Evolutionary conservation across 192 early-diverging fungal genomes (phyloP).

Genomic region (Coemansia furcata): DNA sequence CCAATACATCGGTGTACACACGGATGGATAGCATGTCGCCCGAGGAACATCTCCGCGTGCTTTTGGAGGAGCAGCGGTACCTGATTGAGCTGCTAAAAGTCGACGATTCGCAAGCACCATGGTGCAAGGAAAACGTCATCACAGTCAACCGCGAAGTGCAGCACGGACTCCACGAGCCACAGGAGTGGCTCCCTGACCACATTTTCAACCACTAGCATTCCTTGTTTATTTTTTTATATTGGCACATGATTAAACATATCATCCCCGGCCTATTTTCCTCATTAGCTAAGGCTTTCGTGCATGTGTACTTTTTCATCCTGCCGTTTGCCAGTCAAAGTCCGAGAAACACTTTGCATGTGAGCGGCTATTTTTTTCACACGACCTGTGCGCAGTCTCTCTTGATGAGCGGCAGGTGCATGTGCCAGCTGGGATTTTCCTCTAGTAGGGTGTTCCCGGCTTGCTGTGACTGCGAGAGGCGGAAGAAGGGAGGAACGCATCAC

Average conservation of each 20-base stretch:
- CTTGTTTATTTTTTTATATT: conserved; percentile 5
- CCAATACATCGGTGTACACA: conserved; percentile 47
- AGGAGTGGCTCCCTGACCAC: conserved; percentile 28
- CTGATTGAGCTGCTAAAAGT: conserved; percentile 40
- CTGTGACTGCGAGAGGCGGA: conserved; percentile 9
- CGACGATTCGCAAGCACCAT: conserved; percentile 45
- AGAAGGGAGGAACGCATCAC: not conserved
- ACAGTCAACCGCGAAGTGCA: conserved; percentile 43
- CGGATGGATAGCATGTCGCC: conserved; percentile 30
- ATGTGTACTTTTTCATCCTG: too few species aligned
- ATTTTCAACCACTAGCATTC: conserved; percentile 16
- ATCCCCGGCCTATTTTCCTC: not conserved
- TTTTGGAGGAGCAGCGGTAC: conserved; percentile 43
- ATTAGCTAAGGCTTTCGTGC: not conserved
- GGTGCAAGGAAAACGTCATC: conserved; percentile 21
- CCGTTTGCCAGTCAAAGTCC: not conserved
- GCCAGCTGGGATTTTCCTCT: not conserved
- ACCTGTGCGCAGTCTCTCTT: not conserved
- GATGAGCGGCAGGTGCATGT: not conserved
- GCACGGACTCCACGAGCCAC: conserved; percentile 16
- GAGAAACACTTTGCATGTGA: not conserved
- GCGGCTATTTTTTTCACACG: not conserved
- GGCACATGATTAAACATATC: conserved; percentile 1
- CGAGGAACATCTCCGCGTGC: conserved; percentile 26
- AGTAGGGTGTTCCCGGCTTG: not conserved